Percentiles rank a stretch among this genome's conserved stretches.
Evolutionary conservation across 345 rosid species (phyloP).

Genomic region (Eucalyptus pauciflora): DNA sequence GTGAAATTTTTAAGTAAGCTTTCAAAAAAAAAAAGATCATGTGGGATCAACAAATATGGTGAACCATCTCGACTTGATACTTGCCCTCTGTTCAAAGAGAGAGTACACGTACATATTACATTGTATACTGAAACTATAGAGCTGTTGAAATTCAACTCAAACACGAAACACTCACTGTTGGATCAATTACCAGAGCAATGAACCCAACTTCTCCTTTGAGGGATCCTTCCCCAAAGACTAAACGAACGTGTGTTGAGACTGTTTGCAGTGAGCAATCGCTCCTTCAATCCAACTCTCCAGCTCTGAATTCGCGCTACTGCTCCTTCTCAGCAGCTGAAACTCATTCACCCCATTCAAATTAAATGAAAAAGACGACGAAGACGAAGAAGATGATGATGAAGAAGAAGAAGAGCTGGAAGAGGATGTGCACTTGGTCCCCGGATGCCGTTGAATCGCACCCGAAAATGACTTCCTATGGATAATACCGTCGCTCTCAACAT

Average conservation of each 20-base stretch:
- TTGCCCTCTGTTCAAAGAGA: not conserved
- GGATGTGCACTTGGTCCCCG: constrained; percentile 3
- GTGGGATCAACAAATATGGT: not conserved
- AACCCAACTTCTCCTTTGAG: not conserved
- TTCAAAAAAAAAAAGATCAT: not conserved
- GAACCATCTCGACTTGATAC: not conserved
- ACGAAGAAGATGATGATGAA: constrained; percentile 24
- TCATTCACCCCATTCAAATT: constrained; percentile 44
- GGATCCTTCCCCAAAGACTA: not conserved
- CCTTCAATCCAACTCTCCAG: constrained; percentile 65
- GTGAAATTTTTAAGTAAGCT: not conserved
- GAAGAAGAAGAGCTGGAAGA: constrained; percentile 38
- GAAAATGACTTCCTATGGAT: constrained; percentile 77
- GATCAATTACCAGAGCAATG: constrained; percentile 6
- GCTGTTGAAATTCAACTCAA: not conserved
- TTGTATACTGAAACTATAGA: not conserved
- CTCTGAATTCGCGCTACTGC: constrained; percentile 46
- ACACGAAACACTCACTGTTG: not conserved
- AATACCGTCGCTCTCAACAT: constrained; percentile 2
- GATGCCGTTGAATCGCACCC: constrained; percentile 59
- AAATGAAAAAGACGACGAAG: constrained; percentile 57
- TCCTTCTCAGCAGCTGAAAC: constrained; percentile 47
- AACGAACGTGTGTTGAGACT: constrained; percentile 29
- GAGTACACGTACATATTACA: not conserved
- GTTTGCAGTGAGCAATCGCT: constrained; percentile 93